A percentile compares a stretch with the other conserved stretches of the same genome.
Conservation (phyloP, 805 yeast genomes). For the Sugiyamaella marilandica region DNA sequence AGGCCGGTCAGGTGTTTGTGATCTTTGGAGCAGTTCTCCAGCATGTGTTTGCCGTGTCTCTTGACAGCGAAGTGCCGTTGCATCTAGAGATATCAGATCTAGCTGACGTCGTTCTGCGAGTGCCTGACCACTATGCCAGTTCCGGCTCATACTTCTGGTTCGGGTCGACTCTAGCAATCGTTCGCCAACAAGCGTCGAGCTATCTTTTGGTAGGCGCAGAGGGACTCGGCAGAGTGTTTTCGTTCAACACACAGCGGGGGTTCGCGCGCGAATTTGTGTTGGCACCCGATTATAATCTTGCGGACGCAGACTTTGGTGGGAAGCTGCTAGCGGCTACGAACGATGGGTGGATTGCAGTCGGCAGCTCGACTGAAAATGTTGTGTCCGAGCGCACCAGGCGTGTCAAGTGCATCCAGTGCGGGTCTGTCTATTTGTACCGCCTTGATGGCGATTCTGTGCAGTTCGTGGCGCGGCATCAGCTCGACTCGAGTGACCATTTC, state of each 20-base stretch:
- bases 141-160: conserved; percentile 38
- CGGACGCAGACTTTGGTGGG: conserved; percentile 26
- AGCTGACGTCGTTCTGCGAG: conserved; percentile 11
- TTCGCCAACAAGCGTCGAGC: conserved; percentile 6
- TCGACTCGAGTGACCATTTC: conserved; percentile 21
- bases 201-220: conserved; percentile 36
- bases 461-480: conserved; percentile 12
- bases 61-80: conserved; percentile 12
- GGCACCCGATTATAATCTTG: conserved; percentile 7
- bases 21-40: conserved; percentile 31
- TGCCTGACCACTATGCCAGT: conserved; percentile 6
- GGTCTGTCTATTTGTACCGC: conserved; percentile 38
- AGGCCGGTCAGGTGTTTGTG: conserved; percentile 35
- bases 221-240: conserved; percentile 38
- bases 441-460: conserved; percentile 20
- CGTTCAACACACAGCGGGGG: conserved; percentile 28
- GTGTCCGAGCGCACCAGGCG: conserved; percentile 14
- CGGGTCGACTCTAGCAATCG: conserved; percentile 35
- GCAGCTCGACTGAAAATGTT: conserved; percentile 31
- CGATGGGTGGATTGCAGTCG: conserved; percentile 29
- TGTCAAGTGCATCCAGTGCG: conserved; percentile 35
- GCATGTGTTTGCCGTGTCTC: conserved; percentile 13
- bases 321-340: conserved; percentile 22
- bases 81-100: conserved; percentile 13
- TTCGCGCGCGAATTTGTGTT: conserved; percentile 18